These are phyloP conservation scores for Dictyostelium citrinum DNA, from an alignment of 78 protist genomes.

Conservation along the genomic window DNA sequence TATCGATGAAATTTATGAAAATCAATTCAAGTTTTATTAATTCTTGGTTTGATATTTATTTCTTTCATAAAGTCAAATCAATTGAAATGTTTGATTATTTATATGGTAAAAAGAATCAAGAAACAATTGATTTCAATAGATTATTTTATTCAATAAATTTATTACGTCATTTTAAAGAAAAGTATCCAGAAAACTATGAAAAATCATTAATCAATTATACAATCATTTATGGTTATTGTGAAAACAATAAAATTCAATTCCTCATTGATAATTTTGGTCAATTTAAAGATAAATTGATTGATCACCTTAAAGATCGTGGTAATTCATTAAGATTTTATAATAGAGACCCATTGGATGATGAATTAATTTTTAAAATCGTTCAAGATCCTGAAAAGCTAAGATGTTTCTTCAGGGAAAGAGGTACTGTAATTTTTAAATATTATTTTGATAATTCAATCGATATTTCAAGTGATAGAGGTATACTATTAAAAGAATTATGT, in stretches of 20 bases:
- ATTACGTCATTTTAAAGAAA: not conserved
- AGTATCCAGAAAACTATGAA: not conserved
- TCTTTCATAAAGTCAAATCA: not conserved
- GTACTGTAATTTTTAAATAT: not conserved
- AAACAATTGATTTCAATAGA: not conserved
- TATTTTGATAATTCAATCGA: not conserved
- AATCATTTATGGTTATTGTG: not conserved
- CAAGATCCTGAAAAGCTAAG: not conserved
- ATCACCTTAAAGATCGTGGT: not conserved
- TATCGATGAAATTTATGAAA: not conserved
- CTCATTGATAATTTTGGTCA: not conserved
- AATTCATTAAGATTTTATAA: not conserved
- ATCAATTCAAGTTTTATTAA: not conserved
- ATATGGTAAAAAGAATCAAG: not conserved
- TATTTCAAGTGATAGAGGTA: not conserved
- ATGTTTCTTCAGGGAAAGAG: not conserved
- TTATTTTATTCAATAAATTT: not conserved
- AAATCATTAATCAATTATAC: not conserved
- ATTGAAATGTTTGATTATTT: not conserved
- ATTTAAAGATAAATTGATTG: not conserved
- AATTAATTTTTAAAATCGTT: not conserved
- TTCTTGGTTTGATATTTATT: not conserved
- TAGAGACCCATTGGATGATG: not conserved
- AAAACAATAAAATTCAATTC: not conserved
- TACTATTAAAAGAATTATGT: not conserved